Conservation (phyloP, 352 stramenopile species). For the Pythium brachiatum region DNA sequence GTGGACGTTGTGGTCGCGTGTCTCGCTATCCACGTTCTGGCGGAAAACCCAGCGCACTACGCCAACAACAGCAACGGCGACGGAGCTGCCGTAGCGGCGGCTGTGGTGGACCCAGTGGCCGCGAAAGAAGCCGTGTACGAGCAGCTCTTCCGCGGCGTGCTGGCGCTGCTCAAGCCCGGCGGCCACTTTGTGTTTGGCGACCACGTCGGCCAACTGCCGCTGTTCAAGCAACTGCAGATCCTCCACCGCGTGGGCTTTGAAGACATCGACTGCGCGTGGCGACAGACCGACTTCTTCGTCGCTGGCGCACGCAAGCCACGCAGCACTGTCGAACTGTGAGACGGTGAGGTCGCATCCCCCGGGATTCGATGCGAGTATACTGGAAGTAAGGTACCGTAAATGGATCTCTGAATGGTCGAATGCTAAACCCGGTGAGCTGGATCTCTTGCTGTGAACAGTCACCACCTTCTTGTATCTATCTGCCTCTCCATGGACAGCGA, state of each 20-base stretch:
- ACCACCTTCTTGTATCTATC: not conserved
- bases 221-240: slow-evolving; percentile 63
- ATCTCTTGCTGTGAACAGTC: not conserved
- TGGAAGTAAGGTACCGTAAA: not conserved
- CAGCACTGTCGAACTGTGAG: not conserved
- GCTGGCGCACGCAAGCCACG: slow-evolving; percentile 47
- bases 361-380: not conserved
- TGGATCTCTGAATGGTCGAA: not conserved
- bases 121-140: slow-evolving; percentile 41
- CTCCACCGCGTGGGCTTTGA: slow-evolving; percentile 60
- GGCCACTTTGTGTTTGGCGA: slow-evolving; percentile 71
- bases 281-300: slow-evolving; percentile 74
- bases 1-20: slow-evolving; percentile 63
- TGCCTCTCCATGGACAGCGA: not conserved
- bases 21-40: slow-evolving; percentile 68
- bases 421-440: not conserved
- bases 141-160: slow-evolving; percentile 52
- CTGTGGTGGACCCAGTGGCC: not conserved
- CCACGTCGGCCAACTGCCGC: slow-evolving; percentile 62
- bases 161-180: slow-evolving; percentile 47
- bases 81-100: not conserved
- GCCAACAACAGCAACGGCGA: not conserved
- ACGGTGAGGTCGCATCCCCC: too few species aligned
- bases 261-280: slow-evolving; percentile 76
- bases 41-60: slow-evolving; percentile 56